Conservation (phyloP, 768 basidiomycete species). For the Hericium coralloides region DNA sequence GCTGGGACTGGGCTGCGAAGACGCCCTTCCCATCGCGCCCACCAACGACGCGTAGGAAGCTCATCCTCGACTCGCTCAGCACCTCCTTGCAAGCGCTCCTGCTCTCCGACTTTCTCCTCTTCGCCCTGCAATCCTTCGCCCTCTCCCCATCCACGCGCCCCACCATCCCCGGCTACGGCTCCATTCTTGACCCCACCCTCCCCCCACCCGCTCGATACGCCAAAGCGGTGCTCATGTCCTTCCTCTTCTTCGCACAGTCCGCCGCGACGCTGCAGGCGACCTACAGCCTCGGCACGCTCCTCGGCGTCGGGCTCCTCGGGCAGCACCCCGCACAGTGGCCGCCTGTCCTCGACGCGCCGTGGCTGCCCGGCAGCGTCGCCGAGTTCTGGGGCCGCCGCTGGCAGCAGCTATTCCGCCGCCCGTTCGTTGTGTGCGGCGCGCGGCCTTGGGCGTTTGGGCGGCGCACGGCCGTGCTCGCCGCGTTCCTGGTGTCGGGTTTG, state of each 20-base stretch:
- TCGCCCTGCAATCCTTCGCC: no score
- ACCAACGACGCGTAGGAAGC: no score
- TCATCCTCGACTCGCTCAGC: no score
- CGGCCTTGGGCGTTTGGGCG: constrained; percentile 22
- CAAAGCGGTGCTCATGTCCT: constrained; percentile 14
- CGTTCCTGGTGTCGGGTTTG: constrained; percentile 11
- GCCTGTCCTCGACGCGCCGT: constrained; percentile 51
- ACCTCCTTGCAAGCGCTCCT: no score
- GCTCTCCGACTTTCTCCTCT: no score
- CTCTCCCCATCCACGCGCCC: no score
- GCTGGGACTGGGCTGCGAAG: no score
- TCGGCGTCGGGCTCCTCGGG: constrained; percentile 4
- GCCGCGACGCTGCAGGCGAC: constrained; percentile 9
- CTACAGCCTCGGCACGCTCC: constrained; percentile 5
- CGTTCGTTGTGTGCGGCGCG: constrained; percentile 43
- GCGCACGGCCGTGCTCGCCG: constrained; percentile 6
- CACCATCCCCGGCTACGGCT: no score
- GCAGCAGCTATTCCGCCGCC: constrained; percentile 59
- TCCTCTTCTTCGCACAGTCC: constrained; percentile 6
- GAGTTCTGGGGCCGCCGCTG: constrained; percentile 56
- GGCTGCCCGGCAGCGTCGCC: constrained; percentile 43
- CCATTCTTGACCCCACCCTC: constrained; percentile 28
- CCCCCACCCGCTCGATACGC: constrained; percentile 24
- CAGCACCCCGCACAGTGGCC: constrained; percentile 43
- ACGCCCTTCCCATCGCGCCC: no score